Evolutionary conservation across 1,284 basidiomycete genomes (phyloP).

Genomic region (Boletus albobrunnescens): DNA sequence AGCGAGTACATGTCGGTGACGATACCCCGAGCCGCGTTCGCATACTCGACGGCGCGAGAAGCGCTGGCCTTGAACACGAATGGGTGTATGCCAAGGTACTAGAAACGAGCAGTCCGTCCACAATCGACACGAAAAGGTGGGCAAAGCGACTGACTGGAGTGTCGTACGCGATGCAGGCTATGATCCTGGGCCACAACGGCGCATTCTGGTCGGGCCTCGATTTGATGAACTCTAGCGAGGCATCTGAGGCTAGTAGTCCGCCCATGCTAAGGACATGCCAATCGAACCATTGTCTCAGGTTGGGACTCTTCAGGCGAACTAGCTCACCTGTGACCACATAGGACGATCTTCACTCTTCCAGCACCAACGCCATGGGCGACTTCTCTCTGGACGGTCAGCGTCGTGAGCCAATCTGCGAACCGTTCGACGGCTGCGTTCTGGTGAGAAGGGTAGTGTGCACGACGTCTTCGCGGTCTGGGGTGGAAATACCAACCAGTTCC

Average conservation of each 20-base stretch:
- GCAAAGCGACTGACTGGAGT: slow-evolving; percentile 65
- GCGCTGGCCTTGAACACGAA: slow-evolving; percentile 82
- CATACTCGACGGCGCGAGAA: slow-evolving; percentile 73
- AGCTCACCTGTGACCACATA: slow-evolving; percentile 86
- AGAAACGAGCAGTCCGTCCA: slow-evolving; percentile 2
- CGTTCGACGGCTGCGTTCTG: slow-evolving; percentile 77
- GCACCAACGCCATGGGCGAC: slow-evolving; percentile 69
- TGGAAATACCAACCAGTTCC: slow-evolving; percentile 60
- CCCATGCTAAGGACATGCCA: slow-evolving; percentile 66
- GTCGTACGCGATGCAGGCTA: slow-evolving; percentile 83
- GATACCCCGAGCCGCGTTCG: slow-evolving; percentile 61
- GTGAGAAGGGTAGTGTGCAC: slow-evolving; percentile 2
- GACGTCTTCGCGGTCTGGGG: not conserved
- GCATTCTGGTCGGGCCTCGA: slow-evolving; percentile 58
- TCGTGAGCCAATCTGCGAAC: slow-evolving; percentile 88
- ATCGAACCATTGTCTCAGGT: not conserved
- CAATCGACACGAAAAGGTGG: not conserved
- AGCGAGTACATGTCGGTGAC: slow-evolving; percentile 51
- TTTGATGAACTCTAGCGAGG: slow-evolving; percentile 68
- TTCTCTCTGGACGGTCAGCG: slow-evolving; percentile 74
- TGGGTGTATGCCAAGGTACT: slow-evolving; percentile 88
- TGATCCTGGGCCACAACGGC: slow-evolving; percentile 79
- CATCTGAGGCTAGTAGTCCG: slow-evolving; percentile 82
- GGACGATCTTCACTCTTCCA: slow-evolving; percentile 75
- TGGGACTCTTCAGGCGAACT: not conserved